Conservation (phyloP, 177 flowering plant genomes). For the Tripterygium wilfordii region DNA sequence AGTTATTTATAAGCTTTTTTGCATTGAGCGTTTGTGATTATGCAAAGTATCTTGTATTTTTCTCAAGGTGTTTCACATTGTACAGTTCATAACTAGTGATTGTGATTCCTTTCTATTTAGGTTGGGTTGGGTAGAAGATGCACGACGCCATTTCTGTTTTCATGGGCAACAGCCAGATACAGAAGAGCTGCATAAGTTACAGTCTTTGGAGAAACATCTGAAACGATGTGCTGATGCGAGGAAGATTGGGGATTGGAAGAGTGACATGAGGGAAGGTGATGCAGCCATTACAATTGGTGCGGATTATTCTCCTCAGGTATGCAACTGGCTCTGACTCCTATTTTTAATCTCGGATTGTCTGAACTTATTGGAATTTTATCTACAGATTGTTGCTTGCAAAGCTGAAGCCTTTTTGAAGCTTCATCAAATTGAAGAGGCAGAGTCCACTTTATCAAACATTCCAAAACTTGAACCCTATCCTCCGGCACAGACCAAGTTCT, state of each 20-base stretch:
- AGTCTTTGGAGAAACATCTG: slow-evolving; percentile 60
- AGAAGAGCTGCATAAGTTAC: slow-evolving; percentile 58
- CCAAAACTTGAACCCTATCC: slow-evolving; percentile 36
- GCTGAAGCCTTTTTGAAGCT: slow-evolving; percentile 85
- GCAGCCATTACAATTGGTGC: slow-evolving; percentile 83
- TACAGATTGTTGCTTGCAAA: slow-evolving; percentile 81
- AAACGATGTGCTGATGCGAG: slow-evolving; percentile 59
- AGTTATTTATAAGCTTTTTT: background rate
- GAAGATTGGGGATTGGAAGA: slow-evolving; percentile 77
- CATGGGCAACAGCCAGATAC: slow-evolving; percentile 47
- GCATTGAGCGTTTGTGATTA: background rate
- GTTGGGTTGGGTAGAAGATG: slow-evolving; percentile 73
- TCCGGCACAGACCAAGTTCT: slow-evolving; percentile 39
- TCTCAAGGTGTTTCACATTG: too few relatives aligned
- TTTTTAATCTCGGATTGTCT: slow-evolving; percentile 2
- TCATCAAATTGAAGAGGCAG: slow-evolving; percentile 67
- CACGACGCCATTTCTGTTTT: slow-evolving; percentile 52
- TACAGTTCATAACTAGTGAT: background rate
- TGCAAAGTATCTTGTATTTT: too few relatives aligned
- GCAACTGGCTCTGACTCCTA: too few relatives aligned
- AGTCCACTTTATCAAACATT: slow-evolving; percentile 32
- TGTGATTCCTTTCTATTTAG: slow-evolving; percentile 24
- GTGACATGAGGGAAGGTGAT: slow-evolving; percentile 61
- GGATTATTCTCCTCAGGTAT: slow-evolving; percentile 81
- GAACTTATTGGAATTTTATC: slow-evolving; percentile 16